phyloP scores from a whole-genome alignment of 441 rosid species.

The Monsonia emarginata region DNA sequence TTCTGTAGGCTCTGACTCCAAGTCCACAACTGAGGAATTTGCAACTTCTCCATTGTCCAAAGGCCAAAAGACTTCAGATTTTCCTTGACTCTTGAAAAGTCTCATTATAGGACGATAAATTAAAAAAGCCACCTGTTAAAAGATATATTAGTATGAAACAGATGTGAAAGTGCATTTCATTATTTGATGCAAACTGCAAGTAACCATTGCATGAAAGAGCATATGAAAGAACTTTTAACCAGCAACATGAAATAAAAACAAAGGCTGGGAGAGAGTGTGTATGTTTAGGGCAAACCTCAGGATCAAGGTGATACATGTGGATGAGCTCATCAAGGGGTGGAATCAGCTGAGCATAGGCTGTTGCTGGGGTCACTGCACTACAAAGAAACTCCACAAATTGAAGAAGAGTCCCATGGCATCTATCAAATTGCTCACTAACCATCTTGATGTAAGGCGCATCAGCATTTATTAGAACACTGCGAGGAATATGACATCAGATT shows the following conservation, averaged over 20 bases:
- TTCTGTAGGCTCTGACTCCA: slow-evolving; percentile 43
- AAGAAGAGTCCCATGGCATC: slow-evolving; percentile 98
- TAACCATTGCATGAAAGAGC: slow-evolving; percentile 1
- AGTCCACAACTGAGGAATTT: slow-evolving; percentile 24
- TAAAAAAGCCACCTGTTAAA: slow-evolving; percentile 82
- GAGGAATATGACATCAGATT: slow-evolving; percentile 23
- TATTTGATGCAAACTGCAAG: slow-evolving; percentile 2
- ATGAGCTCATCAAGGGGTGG: slow-evolving; percentile 89
- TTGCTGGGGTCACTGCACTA: slow-evolving; percentile 68
- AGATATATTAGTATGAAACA: not conserved
- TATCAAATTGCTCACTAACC: slow-evolving; percentile 98
- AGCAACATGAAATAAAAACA: not conserved
- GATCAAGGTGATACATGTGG: slow-evolving; percentile 89
- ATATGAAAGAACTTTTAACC: slow-evolving; percentile 6
- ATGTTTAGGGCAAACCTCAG: slow-evolving; percentile 51
- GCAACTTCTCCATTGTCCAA: slow-evolving; percentile 46
- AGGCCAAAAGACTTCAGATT: slow-evolving; percentile 83
- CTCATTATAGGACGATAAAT: slow-evolving; percentile 97
- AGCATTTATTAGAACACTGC: slow-evolving; percentile 86
- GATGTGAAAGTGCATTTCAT: slow-evolving; percentile 13
- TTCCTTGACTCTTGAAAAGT: slow-evolving; percentile 71
- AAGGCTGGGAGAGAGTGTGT: slow-evolving; percentile 19
- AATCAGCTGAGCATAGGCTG: slow-evolving; percentile 71
- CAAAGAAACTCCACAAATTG: slow-evolving; percentile 95
- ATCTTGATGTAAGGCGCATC: slow-evolving; percentile 96